phyloP scores from a whole-genome alignment of 2,329 filamentous ascomycete species.

The Aspergillus tamarii region DNA sequence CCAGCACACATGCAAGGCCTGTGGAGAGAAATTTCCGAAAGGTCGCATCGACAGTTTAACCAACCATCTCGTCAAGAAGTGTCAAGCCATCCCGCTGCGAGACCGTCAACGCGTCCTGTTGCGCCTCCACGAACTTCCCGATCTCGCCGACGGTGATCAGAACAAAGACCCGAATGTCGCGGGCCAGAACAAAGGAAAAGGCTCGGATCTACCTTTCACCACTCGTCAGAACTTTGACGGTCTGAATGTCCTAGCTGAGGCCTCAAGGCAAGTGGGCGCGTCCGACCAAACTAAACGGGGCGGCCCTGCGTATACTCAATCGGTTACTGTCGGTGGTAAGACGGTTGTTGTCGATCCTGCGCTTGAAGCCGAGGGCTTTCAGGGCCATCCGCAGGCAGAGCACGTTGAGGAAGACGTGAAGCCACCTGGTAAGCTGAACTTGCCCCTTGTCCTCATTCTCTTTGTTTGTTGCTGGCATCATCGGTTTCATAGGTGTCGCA shows the following conservation, averaged over 20 bases:
- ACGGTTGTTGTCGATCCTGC: constrained; percentile 48
- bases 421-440: constrained; percentile 23
- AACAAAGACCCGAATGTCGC: constrained; percentile 44
- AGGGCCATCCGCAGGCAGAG: constrained; percentile 34
- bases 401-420: constrained; percentile 33
- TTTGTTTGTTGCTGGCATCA: constrained; percentile 10
- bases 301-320: constrained; percentile 42
- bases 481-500: constrained; percentile 7
- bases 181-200: constrained; percentile 39
- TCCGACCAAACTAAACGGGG: constrained; percentile 49
- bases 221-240: constrained; percentile 72
- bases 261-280: constrained; percentile 74
- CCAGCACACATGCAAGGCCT: constrained; percentile 85
- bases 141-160: constrained; percentile 48
- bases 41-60: constrained; percentile 82
- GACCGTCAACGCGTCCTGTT: constrained; percentile 77
- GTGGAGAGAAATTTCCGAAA: constrained; percentile 87
- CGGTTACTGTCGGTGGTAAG: constrained; percentile 45
- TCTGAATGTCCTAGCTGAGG: constrained; percentile 84
- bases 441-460: background rate
- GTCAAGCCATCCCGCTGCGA: constrained; percentile 73
- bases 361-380: constrained; percentile 45
- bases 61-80: constrained; percentile 83
- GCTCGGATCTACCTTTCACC: constrained; percentile 47
- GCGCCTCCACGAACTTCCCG: constrained; percentile 70